Evolutionary conservation across 192 early-diverging fungal species (phyloP), one percentile per base, ranked within the genome.

Genomic region (Linnemannia zychae): DNA sequence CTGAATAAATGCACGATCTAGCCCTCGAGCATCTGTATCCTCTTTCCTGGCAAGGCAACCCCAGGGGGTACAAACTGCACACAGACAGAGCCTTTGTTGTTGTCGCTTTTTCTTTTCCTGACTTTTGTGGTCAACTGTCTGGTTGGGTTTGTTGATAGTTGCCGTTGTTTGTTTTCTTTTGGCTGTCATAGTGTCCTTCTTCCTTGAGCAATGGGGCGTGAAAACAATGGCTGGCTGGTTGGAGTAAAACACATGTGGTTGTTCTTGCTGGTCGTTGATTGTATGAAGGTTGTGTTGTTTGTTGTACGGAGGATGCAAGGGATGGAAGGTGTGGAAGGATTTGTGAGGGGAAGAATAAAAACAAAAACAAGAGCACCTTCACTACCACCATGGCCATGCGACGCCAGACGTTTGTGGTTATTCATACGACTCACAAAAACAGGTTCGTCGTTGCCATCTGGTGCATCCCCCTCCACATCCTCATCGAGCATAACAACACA

Each of bases 281-380:
- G 20, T 7, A n/a, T 63, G 53, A 3, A 28, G 7, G 24, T 31
- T 63, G 24, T 31, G 53, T 31, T 63, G 57, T 63, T 63, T 63
- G 57, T 60, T 60, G 24, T 63, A 12, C 31, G 28, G 28, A 13
- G 36, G 22, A 34, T 67, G 36, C 67, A 67, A 40, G 67, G 67
- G 67, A 20, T 38, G 67, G 67, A 67, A 67, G 33, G 73, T 2
- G 16, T 36, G 46, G 31, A 52, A 31, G 49, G 34, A 44, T n/a
- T n/a, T 37, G n/a, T 57, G 9, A 9, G 3, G 9, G 38, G 40
- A 77, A 73, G 65, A 49, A 67, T 53, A 70, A 36, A 67, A n/a
- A n/a, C n/a, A n/a, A n/a, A 77, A 31, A 74, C 49, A 47, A 68
- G 50, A 78, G 77, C 57, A 68, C 44, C 67, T n/a, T 36, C 22